A percentile compares a stretch with the other conserved stretches of the same genome.
phyloP scores from a whole-genome alignment of 2,329 filamentous ascomycete genomes.

The Curvularia eragrostidis region DNA sequence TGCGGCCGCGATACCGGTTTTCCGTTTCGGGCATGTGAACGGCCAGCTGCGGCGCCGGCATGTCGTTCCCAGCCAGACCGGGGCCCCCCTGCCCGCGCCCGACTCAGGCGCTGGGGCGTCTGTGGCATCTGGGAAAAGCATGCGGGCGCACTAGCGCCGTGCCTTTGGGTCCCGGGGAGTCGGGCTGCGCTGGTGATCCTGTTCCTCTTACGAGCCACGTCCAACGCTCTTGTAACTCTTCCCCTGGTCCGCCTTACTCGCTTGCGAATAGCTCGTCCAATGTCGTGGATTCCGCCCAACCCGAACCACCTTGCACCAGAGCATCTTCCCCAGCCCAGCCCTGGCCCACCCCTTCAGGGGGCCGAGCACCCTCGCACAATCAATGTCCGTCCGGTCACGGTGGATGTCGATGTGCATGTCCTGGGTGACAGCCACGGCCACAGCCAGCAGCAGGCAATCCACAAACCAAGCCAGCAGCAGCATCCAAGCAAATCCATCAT shows the following conservation, averaged over 20 bases:
- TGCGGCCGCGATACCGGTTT: conserved; percentile 28
- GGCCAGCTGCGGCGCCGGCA: conserved; percentile 36
- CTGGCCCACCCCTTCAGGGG: conserved; percentile 39
- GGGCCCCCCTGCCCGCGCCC: conserved; percentile 18
- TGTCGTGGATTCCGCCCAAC: conserved; percentile 45
- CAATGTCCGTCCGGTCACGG: conserved; percentile 20
- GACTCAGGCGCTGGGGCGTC: conserved; percentile 11
- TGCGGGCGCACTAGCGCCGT: conserved; percentile 17
- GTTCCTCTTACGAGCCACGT: conserved; percentile 41
- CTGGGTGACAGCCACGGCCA: not conserved
- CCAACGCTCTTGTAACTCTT: conserved; percentile 45
- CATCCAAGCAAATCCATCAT: no score
- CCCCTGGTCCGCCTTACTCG: conserved; percentile 43
- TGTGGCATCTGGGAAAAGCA: conserved; percentile 12
- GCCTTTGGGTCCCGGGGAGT: conserved; percentile 17
- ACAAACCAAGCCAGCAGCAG: no score
- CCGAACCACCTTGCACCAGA: conserved; percentile 34
- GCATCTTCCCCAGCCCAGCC: conserved; percentile 39
- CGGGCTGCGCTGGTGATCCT: conserved; percentile 44
- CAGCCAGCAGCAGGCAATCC: no score
- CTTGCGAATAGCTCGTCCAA: conserved; percentile 41
- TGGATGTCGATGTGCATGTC: not conserved
- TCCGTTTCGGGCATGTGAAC: conserved; percentile 35
- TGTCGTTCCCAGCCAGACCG: conserved; percentile 35
- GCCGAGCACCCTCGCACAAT: conserved; percentile 2